Evolutionary conservation across 306 rosid species (phyloP).

Genomic region (Albizia julibrissin): DNA sequence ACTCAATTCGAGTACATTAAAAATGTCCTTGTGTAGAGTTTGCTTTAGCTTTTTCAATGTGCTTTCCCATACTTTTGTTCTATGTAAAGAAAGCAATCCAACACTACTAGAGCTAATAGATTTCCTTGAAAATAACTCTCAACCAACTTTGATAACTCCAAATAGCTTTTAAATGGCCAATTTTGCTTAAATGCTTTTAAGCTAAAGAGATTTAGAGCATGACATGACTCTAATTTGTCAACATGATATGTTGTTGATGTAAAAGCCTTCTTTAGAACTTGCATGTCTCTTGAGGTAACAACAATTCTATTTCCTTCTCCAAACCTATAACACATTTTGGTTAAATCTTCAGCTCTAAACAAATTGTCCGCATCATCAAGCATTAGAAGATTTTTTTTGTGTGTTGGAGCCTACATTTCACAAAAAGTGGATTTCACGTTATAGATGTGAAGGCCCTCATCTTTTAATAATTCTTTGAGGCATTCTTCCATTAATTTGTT

Average conservation of each 20-base stretch:
- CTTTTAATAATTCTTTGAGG: neutral
- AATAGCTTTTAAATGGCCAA: neutral
- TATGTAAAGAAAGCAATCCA: slow-evolving; percentile 6
- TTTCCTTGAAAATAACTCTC: neutral
- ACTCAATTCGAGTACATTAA: slow-evolving; percentile 14
- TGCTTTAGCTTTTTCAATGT: no score
- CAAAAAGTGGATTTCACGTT: neutral
- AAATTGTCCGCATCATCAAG: neutral
- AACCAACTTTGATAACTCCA: neutral
- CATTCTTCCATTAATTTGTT: neutral
- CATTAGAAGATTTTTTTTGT: neutral
- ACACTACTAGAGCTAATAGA: slow-evolving; percentile 22
- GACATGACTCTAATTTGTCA: neutral
- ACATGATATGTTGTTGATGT: neutral
- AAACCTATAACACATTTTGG: neutral
- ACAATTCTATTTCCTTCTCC: neutral
- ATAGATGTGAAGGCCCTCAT: neutral
- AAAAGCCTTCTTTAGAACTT: neutral
- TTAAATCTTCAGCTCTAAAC: neutral
- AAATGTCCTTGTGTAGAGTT: neutral
- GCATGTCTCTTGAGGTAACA: neutral
- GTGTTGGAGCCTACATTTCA: neutral
- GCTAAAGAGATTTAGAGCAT: neutral
- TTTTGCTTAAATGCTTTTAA: neutral
- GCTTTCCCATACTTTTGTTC: slow-evolving; percentile 6